Conservation (phyloP, 2,329 filamentous ascomycete species). For the Intubia oerlemansii region DNA sequence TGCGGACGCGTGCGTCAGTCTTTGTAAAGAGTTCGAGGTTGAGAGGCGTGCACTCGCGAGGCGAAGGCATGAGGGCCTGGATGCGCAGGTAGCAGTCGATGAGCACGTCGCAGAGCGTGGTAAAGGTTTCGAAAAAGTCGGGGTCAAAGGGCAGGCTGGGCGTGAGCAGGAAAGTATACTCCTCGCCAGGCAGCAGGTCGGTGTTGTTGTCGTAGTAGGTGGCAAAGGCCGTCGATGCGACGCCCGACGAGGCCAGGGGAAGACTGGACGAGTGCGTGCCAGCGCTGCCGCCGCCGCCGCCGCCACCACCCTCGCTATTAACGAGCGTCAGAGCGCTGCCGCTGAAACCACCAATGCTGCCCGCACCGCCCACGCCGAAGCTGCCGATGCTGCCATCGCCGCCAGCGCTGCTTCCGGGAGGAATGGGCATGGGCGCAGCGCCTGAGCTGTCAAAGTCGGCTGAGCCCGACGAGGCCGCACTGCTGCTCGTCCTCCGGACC, state of each 20-base stretch:
- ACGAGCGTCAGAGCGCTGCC: conserved; percentile 7
- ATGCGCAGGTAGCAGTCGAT: conserved; percentile 81
- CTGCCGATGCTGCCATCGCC: conserved; percentile 12
- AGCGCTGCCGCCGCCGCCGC: conserved; percentile 11
- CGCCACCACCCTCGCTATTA: conserved; percentile 7
- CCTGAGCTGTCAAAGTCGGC: conserved; percentile 1
- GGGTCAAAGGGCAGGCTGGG: conserved; percentile 86
- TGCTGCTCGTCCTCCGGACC: conserved; percentile 31
- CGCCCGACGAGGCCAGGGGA: conserved; percentile 9
- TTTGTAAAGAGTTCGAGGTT: conserved; percentile 80
- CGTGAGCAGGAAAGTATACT: conserved; percentile 78
- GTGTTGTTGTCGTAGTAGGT: conserved; percentile 33
- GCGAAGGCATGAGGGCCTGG: conserved; percentile 50
- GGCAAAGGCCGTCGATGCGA: conserved; percentile 11
- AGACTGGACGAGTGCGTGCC: conserved; percentile 15
- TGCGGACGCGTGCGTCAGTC: conserved; percentile 66
- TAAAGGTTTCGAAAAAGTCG: conserved; percentile 92
- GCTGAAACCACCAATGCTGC: conserved; percentile 28
- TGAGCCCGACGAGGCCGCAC: conserved; percentile 25
- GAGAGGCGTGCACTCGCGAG: conserved; percentile 45
- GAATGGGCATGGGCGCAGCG: background rate
- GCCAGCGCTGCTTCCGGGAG: conserved; percentile 9
- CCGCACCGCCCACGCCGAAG: conserved; percentile 7
- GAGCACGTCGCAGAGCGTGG: conserved; percentile 82
- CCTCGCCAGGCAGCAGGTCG: conserved; percentile 59